Percentiles rank a stretch among this genome's conserved stretches.
These are phyloP conservation scores for Suillus placidus DNA, from an alignment of 768 basidiomycete genomes.

Conservation along the genomic window DNA sequence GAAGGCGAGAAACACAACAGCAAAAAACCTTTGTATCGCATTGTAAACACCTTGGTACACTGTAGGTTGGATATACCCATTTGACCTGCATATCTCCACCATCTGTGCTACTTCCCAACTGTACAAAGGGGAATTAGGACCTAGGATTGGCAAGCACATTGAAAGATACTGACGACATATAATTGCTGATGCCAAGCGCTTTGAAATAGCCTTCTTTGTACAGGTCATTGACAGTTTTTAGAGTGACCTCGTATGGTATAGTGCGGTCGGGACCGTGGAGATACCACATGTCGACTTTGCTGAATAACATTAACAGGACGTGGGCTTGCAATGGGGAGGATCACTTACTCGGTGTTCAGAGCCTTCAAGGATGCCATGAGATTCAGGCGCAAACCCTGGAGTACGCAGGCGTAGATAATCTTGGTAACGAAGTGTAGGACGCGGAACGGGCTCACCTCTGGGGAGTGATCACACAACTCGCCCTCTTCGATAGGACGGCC, in stretches of 20 bases:
- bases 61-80: conserved; percentile 28
- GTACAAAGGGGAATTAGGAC: neutral
- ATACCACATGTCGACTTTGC: conserved; percentile 15
- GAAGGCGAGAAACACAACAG: neutral
- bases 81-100: conserved; percentile 27
- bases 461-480: conserved; percentile 24
- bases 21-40: conserved; percentile 20
- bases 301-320: conserved; percentile 6
- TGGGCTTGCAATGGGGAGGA: conserved; percentile 12
- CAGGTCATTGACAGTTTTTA: conserved; percentile 24
- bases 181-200: conserved; percentile 31
- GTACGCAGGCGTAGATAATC: neutral
- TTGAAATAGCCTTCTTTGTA: conserved; percentile 28
- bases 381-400: conserved; percentile 38
- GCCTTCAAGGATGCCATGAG: conserved; percentile 42
- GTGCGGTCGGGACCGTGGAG: conserved; percentile 27
- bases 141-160: conserved; percentile 19
- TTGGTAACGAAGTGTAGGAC: neutral
- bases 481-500: neutral
- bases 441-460: conserved; percentile 18
- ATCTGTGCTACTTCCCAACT: conserved; percentile 41
- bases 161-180: conserved; percentile 11
- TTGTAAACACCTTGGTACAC: conserved; percentile 34
- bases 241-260: conserved; percentile 28
- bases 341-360: conserved; percentile 48